Evolutionary conservation across 2,329 filamentous ascomycete genomes (phyloP), one percentile per base, ranked within the genome.

Genomic region (Apiospora saccharicola): DNA sequence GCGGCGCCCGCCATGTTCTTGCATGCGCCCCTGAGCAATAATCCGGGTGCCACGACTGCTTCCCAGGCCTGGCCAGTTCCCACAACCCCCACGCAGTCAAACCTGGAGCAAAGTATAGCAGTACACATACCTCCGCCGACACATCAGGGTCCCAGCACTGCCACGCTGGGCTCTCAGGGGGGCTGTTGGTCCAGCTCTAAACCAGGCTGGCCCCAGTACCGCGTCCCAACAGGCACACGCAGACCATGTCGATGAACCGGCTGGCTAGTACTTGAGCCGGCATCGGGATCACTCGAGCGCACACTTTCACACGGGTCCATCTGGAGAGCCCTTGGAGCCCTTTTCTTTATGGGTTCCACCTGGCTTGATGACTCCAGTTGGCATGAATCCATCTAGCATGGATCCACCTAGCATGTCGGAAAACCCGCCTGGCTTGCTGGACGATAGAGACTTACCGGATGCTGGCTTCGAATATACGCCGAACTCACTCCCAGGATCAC

Each of bases 91-190:
- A 71, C 69, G n/a, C 69, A 71, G 53, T n/a, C 53, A 46, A 71
- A 53, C 13, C 16, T 71, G 30, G 69, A 71, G 24, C 51, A 64
- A 12, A 71, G 53, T 22, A 71, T 71, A 37, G 69, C 69, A 26
- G 67, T 53, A 1, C 64, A 69, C 30, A n/a, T 24, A 1, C 43
- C 37, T 19, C 68, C 68, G 6, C 46, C 47, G 22, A 43, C 41
- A 8, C 68, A 70, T 37, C 30, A n/a, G 16, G 69, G 69, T 10
- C 72, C 72, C 67, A 73, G 72, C 37, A 73, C 69, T 0, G 72
- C 72, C 12, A 30, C 57, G 14, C n/a, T 57, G 41, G 57, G 68
- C 43, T 16, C 41, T 4, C 67, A 53, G 19, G 71, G 71, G 57
- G 43, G 57, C 14, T 24, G 26, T 24, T 24, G 26, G 30, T 19